These are phyloP conservation scores for Podospora pseudocomata DNA, from an alignment of 495 filamentous ascomycete species.

Conservation along the genomic window DNA sequence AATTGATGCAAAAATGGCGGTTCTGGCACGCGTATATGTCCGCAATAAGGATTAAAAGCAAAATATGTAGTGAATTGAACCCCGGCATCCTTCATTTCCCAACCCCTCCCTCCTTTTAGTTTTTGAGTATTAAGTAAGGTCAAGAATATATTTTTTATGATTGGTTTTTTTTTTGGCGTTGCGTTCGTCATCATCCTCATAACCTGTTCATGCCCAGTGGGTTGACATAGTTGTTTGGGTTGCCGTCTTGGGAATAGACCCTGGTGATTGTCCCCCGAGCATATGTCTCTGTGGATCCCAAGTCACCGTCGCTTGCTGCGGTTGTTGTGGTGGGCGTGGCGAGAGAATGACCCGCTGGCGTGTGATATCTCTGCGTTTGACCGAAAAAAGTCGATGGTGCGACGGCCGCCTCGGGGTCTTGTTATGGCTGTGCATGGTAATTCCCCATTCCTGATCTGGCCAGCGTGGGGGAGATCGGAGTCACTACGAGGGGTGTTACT, in stretches of 20 bases:
- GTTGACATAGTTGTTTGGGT: slow-evolving; percentile 35
- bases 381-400: slow-evolving; percentile 50
- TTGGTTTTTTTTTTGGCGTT: neutral
- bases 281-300: slow-evolving; percentile 41
- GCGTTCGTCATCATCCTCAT: slow-evolving; percentile 24
- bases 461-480: slow-evolving; percentile 40
- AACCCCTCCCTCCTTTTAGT: neutral
- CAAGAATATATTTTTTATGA: slow-evolving; percentile 10
- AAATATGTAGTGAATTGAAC: slow-evolving; percentile 3
- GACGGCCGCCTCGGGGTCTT: slow-evolving; percentile 31
- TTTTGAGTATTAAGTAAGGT: neutral
- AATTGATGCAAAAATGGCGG: neutral
- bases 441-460: slow-evolving; percentile 36
- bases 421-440: slow-evolving; percentile 12
- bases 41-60: neutral
- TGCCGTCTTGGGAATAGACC: slow-evolving; percentile 20
- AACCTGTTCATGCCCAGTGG: slow-evolving; percentile 48
- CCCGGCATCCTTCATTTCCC: neutral
- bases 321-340: slow-evolving; percentile 35
- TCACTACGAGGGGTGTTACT: slow-evolving; percentile 47
- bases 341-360: slow-evolving; percentile 48
- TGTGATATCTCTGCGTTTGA: slow-evolving; percentile 43
- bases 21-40: neutral
- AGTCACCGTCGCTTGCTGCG: slow-evolving; percentile 22
- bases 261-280: slow-evolving; percentile 24